A percentile compares a stretch with the other conserved stretches of the same genome.
phyloP scores from a whole-genome alignment of 2,329 filamentous ascomycete species.

The Aspergillus chevalieri region DNA sequence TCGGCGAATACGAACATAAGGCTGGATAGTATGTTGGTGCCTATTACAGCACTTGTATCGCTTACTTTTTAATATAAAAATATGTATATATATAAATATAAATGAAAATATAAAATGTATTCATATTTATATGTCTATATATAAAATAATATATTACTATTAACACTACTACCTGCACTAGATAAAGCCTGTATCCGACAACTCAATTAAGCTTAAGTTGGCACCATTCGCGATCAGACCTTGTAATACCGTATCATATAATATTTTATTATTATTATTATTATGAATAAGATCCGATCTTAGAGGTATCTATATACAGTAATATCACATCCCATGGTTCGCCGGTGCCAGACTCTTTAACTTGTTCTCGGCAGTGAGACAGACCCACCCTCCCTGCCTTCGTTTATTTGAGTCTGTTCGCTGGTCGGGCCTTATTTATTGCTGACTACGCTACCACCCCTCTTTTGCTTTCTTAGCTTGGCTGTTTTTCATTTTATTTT shows the following conservation, averaged over 20 bases:
- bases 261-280: background rate
- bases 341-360: slow-evolving; percentile 17
- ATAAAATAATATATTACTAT: too few species aligned
- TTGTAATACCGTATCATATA: background rate
- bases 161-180: too few species aligned
- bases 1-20: slow-evolving; percentile 4
- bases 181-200: too few species aligned
- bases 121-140: too few species aligned
- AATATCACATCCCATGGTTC: background rate
- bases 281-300: slow-evolving; percentile 8
- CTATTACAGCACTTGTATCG: background rate
- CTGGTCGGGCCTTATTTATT: slow-evolving; percentile 1
- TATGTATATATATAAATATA: background rate
- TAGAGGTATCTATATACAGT: background rate
- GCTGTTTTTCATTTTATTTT: slow-evolving; percentile 4
- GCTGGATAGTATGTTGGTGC: too few species aligned
- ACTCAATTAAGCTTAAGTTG: too few species aligned
- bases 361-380: slow-evolving; percentile 12
- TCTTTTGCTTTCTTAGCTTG: background rate
- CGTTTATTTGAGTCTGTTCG: slow-evolving; percentile 1
- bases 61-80: background rate
- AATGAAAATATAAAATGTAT: background rate
- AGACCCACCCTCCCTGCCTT: slow-evolving; percentile 1
- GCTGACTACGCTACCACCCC: background rate
- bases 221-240: too few species aligned